Evolutionary conservation across 345 rosid genomes (phyloP), one percentile per base, ranked within the genome.

Genomic region (Ricinus communis): DNA sequence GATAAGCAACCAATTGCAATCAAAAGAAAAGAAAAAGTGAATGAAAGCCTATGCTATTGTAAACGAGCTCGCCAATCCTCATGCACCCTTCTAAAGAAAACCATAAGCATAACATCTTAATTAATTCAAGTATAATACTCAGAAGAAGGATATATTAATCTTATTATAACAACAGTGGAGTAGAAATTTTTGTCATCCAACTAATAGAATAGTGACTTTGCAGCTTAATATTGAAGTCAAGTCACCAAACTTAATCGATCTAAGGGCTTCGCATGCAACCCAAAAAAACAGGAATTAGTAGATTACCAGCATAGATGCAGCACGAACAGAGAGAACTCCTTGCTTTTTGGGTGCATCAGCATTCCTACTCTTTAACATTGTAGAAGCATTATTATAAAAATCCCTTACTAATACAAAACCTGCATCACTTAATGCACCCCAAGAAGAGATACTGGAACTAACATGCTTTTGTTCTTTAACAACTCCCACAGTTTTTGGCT

Each of bases 251-350:
- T 33, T 33, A 33, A 6, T 33, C 38, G 6, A 33, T 21, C 49
- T 19, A 52, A 18, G 27, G n/a, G 55, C 43, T 19, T 31, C 0
- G 18, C 24, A 28, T 8, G 60, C 59, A 53, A 53, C 13, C 2
- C 52, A 51, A 67, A 1, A 31, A 21, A 36, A 36, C 13, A 50
- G 30, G 30, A 66, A 38, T 21, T 13, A 40, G 56, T 46, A 73
- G 31, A 74, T 82, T 90, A 95, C 99, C 93, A 95, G 85, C 97
- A 95, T 91, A 38, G 96, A 95, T 43, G 99, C 96, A 59, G 97
- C 93, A 73, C 99, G 97, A 65, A 77, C 83, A 54, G 97, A 87
- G 77, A 92, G 83, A 73, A 86, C 73, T 74, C 96, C 93, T 70
- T 92, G 89, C 82, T 82, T 85, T 83, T 90, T 89, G 33, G 77